Base-by-base conservation (phyloP, 176 grass and related monocot species). In the Cenchrus fungigraminus region DNA sequence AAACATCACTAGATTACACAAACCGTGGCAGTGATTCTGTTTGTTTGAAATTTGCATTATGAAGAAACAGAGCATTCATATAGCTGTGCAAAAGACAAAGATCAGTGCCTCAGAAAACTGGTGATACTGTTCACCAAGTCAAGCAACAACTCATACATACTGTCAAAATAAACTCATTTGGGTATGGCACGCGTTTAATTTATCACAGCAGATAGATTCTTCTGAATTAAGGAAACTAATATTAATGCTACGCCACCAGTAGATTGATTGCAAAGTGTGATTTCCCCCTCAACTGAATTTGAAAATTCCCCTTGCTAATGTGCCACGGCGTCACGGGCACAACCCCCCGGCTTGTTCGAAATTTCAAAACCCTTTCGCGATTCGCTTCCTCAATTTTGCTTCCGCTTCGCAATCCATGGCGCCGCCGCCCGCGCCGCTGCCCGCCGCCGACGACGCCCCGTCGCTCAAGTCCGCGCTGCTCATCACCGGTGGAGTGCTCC, bases 381-480 rank as follows among this genome's bases (percentile, higher is more conserved):
- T 72, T 72, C 43, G 43, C 43, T 70, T 70, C 9, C 40, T 19
- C 67, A 59, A 59, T 59, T 59, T 59, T 17, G 46, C 46, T 83
- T 20, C 73, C 90, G 0, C 72, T 66, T 11, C 45, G 3, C n/a
- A 71, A 9, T 59, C 69, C 58, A 51, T 86, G 71, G 87, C 78
- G 40, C 47, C 88, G 65, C 65, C 83, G 55, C 0, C 83, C 9
- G 72, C 81, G 19, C 5, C 79, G 11, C n/a, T 29, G 22, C 70
- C 6, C 68, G 44, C 1, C n/a, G 12, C 9, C 20, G 43, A 12
- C 22, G 7, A 22, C 88, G 9, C 43, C 83, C 78, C 92, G 9
- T 93, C 89, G 59, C 72, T 81, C 71, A 83, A 88, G 34, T 34
- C 91, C 1, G 88, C 92, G 64, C 75, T 98, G 25, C 74, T 95